Conservation (phyloP, 257 asterid species). For the Parsonsia alboflavescens region DNA sequence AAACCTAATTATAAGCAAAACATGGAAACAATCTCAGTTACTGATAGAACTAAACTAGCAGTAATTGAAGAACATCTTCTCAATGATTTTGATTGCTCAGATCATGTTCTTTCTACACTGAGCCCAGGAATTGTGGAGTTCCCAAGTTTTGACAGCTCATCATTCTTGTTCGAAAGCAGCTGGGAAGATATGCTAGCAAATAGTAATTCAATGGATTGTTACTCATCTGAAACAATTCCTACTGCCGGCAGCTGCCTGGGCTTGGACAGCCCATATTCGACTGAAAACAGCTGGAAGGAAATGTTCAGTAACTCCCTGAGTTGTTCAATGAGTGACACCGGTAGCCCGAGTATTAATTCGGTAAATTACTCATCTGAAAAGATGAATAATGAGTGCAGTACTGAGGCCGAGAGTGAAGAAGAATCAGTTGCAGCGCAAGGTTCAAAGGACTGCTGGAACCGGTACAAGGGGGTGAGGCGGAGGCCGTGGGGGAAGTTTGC, state of each 20-base stretch:
- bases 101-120: not conserved
- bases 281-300: not conserved
- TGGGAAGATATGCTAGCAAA: not conserved
- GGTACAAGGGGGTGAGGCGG: constrained; percentile 47
- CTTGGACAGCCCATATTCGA: not conserved
- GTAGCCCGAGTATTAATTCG: not conserved
- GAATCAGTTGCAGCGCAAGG: too few relatives aligned
- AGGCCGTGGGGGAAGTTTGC: constrained; percentile 57
- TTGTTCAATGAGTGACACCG: not conserved
- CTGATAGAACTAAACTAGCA: not conserved
- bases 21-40: not conserved
- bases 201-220: not conserved
- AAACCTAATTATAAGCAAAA: not conserved
- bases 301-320: not conserved
- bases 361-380: not conserved
- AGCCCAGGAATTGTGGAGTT: not conserved
- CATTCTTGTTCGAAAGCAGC: not conserved
- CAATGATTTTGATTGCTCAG: not conserved
- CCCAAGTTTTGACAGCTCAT: too few relatives aligned
- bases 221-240: too few relatives aligned
- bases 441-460: constrained; percentile 35
- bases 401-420: not conserved
- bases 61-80: constrained; percentile 5
- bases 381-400: not conserved
- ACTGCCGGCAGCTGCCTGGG: not conserved